These are phyloP conservation scores for Pseudonitzschia pungens DNA, from an alignment of 108 stramenopile genomes.

Conservation along the genomic window DNA sequence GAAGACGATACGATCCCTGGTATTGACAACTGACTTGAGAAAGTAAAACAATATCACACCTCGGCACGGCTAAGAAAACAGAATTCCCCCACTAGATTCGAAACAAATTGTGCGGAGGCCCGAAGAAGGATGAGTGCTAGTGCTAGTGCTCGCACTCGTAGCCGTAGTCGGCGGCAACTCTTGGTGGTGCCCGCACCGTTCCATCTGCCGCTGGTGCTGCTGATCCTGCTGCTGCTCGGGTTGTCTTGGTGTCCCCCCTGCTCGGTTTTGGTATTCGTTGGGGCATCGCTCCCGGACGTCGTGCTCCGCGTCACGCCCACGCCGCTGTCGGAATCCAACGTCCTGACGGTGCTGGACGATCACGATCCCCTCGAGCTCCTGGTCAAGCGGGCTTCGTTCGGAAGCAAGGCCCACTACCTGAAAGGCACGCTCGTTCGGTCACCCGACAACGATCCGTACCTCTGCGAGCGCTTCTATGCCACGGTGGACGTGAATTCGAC, in stretches of 20 bases:
- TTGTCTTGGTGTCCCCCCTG: slow-evolving; percentile 4
- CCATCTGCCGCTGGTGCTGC: too few species aligned
- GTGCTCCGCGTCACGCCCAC: slow-evolving; percentile 7
- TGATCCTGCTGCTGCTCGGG: neutral
- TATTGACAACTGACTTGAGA: too few species aligned
- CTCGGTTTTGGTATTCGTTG: too few species aligned
- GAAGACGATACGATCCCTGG: too few species aligned
- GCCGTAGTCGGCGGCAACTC: too few species aligned
- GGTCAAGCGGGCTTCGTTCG: slow-evolving; percentile 32
- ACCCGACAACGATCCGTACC: slow-evolving; percentile 7
- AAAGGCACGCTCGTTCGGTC: slow-evolving; percentile 23
- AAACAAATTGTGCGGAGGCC: too few species aligned
- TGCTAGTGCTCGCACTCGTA: too few species aligned
- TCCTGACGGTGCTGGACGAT: neutral
- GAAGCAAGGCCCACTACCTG: slow-evolving; percentile 15
- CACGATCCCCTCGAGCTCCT: neutral
- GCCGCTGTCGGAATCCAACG: neutral
- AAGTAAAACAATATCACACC: too few species aligned
- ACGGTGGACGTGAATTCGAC: neutral
- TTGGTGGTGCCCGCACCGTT: too few species aligned
- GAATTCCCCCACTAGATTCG: too few species aligned
- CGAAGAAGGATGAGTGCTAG: too few species aligned
- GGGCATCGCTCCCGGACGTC: slow-evolving; percentile 7
- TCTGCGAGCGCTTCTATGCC: slow-evolving; percentile 6
- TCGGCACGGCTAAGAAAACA: too few species aligned